These are phyloP conservation scores for Microcyclosporella mali DNA, from an alignment of 2,329 filamentous ascomycete genomes.

Conservation along the genomic window DNA sequence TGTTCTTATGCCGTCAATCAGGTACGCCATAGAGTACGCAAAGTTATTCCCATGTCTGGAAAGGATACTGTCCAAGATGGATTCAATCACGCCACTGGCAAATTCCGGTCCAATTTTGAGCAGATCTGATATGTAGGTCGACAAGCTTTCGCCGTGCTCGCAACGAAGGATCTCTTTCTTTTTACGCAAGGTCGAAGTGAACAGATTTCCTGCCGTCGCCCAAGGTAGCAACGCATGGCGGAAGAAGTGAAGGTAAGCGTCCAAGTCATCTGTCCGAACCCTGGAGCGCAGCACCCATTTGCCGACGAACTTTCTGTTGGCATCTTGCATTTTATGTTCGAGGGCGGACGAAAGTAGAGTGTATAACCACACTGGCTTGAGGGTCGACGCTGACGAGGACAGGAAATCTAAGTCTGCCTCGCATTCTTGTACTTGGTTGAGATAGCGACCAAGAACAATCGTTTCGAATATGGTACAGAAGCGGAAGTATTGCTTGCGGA, in stretches of 20 bases:
- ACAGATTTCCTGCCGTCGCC: slow-evolving; percentile 41
- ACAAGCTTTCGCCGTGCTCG: slow-evolving; percentile 37
- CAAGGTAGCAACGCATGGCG: slow-evolving; percentile 41
- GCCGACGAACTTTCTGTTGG: slow-evolving; percentile 42
- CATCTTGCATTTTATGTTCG: slow-evolving; percentile 39
- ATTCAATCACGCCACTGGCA: slow-evolving; percentile 21
- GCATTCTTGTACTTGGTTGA: slow-evolving; percentile 44
- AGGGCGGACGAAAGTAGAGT: slow-evolving; percentile 39
- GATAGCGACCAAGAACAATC: slow-evolving; percentile 44
- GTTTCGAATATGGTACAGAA: slow-evolving; percentile 44
- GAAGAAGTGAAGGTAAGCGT: slow-evolving; percentile 34
- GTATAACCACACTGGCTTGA: slow-evolving; percentile 38
- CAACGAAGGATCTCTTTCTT: slow-evolving; percentile 30
- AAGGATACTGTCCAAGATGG: slow-evolving; percentile 29
- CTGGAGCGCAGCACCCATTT: slow-evolving; percentile 38
- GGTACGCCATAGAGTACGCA: slow-evolving; percentile 37
- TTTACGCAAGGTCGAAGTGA: slow-evolving; percentile 35
- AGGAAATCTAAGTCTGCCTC: slow-evolving; percentile 39
- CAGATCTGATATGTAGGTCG: slow-evolving; percentile 32
- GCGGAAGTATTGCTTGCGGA: slow-evolving; percentile 35
- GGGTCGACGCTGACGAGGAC: slow-evolving; percentile 30
- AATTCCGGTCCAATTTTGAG: slow-evolving; percentile 18
- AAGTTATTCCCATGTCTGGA: slow-evolving; percentile 32
- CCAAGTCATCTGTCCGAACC: slow-evolving; percentile 17
- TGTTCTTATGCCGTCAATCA: slow-evolving; percentile 38